Percentiles rank a stretch among this genome's conserved stretches.
phyloP scores from a whole-genome alignment of 805 yeast genomes.

The Monosporozyma aerobia region DNA sequence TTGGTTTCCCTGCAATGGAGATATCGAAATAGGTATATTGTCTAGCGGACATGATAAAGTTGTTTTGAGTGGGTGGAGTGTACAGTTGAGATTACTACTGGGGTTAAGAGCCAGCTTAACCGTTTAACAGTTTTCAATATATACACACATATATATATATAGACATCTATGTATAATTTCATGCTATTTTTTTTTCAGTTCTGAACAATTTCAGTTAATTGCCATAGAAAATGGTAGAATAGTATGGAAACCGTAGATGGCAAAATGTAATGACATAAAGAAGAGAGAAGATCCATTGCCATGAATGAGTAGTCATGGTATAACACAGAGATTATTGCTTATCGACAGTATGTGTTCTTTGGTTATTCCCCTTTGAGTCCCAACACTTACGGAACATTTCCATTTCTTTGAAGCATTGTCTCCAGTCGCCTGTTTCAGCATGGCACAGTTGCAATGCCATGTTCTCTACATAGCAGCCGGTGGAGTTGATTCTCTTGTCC shows the following conservation, averaged over 20 bases:
- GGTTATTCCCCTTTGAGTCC: constrained; percentile 46
- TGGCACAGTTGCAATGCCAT: constrained; percentile 63
- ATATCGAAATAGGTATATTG: constrained; percentile 71
- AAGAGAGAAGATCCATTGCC: too few species aligned
- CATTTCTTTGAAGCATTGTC: constrained; percentile 62
- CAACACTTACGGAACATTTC: constrained; percentile 54
- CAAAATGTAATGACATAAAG: too few species aligned
- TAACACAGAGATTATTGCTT: background rate
- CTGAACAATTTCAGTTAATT: background rate
- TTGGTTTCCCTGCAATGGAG: constrained; percentile 55
- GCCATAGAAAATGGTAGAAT: background rate
- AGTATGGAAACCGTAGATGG: background rate
- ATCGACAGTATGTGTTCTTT: constrained; percentile 32
- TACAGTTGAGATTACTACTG: too few species aligned
- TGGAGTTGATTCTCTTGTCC: constrained; percentile 63
- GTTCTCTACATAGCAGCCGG: constrained; percentile 72
- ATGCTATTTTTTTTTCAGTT: background rate
- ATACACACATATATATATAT: background rate
- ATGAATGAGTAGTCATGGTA: too few species aligned
- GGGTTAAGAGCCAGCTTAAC: background rate
- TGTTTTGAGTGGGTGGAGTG: background rate
- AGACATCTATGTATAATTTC: background rate
- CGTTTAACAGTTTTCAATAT: too few species aligned
- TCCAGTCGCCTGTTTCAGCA: constrained; percentile 77
- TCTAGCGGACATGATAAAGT: constrained; percentile 3